These are phyloP conservation scores for Butyriboletus loyo DNA, from an alignment of 768 basidiomycete genomes.

Conservation along the genomic window DNA sequence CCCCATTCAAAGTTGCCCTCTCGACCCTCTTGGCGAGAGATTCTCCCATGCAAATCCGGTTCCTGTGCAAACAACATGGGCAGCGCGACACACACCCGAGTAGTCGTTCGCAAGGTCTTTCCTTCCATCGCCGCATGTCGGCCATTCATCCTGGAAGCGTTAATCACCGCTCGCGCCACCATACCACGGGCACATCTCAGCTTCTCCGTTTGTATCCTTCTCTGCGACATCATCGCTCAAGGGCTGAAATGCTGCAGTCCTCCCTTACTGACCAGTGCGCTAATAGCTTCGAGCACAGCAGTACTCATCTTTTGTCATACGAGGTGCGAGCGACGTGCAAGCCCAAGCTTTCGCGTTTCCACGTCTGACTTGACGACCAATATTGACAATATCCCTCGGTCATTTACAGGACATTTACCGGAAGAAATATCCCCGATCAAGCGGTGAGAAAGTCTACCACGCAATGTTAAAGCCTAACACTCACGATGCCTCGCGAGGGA, in stretches of 20 bases:
- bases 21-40: conserved; percentile 8
- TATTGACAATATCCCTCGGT: not conserved
- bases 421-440: conserved; percentile 8
- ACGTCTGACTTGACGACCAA: not conserved
- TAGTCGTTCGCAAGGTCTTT: conserved; percentile 16
- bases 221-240: conserved; percentile 29
- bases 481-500: not conserved
- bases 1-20: conserved; percentile 4
- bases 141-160: conserved; percentile 25
- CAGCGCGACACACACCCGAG: not conserved
- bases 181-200: conserved; percentile 16
- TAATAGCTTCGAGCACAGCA: conserved; percentile 3
- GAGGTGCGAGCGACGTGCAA: not conserved
- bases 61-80: conserved; percentile 7
- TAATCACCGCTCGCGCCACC: conserved; percentile 32
- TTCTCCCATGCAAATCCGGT: conserved; percentile 29
- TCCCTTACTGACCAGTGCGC: not conserved
- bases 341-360: not conserved
- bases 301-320: not conserved
- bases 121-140: conserved; percentile 23
- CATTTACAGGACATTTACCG: not conserved
- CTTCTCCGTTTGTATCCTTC: conserved; percentile 24
- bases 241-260: conserved; percentile 7
- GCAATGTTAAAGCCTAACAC: conserved; percentile 17
- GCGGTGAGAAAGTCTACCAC: conserved; percentile 17